Base-by-base conservation (phyloP, 768 basidiomycete species). In the Rhizopogon roseolus region DNA sequence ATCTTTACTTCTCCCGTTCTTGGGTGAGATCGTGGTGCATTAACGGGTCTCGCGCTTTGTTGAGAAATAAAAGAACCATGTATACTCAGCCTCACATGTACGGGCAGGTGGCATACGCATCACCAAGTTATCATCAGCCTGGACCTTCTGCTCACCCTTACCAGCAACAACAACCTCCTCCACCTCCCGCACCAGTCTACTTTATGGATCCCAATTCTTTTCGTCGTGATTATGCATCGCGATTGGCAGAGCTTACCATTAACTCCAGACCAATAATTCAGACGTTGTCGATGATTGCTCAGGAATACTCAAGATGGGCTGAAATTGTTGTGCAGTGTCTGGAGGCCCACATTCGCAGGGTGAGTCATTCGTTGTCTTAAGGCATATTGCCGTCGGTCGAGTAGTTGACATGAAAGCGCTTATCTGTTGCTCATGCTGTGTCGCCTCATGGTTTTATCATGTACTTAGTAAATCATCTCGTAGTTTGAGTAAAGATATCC, bases 241-340 rank as follows among this genome's bases (percentile, higher is more conserved):
- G 89, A 57, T 84, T 97, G 52, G 74, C 81, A 63, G 83, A 86
- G 58, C 86, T 99, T 58, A 91, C 85, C 49, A 86, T 94, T 78
- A 99, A 98, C 73, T 96, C 94, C 60, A 86, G 94, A 64, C 88
- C 93, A 9, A 84, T 97, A 57, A 99, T 99, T 59, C 93, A 97
- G 73, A 81, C 81, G 56, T 73, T 99, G 14, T 98, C 97, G 34
- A 85, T 94, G 80, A 81, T 90, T 60, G 96, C 97, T 50, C 89
- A 93, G 72, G 90, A 96, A 52, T 87, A 89, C 67, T 71, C 81
- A 38, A 81, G 87, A 41, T 91, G 84, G 72, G 82, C 86, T 52
- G 83, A 86, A 50, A 82, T 91, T 57, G 88, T 95, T 25, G 84
- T 84, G 1, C 82, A 90, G 58, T 90, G 88, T 66, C 69, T 96